These are phyloP conservation scores for Luvunga scandens DNA, from an alignment of 345 rosid species.

Conservation along the genomic window DNA sequence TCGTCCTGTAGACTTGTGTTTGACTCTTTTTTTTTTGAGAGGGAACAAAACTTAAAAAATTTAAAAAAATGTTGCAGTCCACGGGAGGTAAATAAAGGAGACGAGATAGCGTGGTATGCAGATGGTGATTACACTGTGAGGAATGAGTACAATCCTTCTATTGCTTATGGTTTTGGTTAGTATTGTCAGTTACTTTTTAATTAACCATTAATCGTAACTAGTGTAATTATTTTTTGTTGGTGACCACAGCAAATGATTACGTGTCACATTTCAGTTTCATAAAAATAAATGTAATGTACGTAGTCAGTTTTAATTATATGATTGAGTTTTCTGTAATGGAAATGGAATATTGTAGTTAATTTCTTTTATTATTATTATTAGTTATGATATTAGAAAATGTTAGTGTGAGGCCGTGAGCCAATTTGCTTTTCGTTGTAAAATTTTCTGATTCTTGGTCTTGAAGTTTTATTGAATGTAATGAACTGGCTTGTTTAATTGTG, in stretches of 20 bases:
- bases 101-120: constrained; percentile 84
- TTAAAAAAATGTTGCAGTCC: constrained; percentile 31
- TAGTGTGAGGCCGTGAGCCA: not conserved
- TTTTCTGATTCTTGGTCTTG: not conserved
- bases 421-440: not conserved
- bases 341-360: not conserved
- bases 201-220: not conserved
- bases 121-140: constrained; percentile 72
- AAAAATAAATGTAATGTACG: too few species aligned
- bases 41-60: not conserved
- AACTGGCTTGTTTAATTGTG: not conserved
- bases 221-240: not conserved
- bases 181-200: not conserved
- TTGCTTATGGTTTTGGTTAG: constrained; percentile 83
- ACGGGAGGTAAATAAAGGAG: constrained; percentile 74
- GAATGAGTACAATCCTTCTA: constrained; percentile 64
- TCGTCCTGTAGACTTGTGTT: not conserved
- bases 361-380: not conserved
- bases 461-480: not conserved
- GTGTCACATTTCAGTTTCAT: not conserved
- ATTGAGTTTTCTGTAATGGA: not conserved
- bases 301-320: not conserved
- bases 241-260: not conserved
- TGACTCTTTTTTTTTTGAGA: not conserved
- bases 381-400: too few species aligned